These are phyloP conservation scores for Cucurbita ficifolia DNA, from an alignment of 306 rosid genomes.

Conservation along the genomic window DNA sequence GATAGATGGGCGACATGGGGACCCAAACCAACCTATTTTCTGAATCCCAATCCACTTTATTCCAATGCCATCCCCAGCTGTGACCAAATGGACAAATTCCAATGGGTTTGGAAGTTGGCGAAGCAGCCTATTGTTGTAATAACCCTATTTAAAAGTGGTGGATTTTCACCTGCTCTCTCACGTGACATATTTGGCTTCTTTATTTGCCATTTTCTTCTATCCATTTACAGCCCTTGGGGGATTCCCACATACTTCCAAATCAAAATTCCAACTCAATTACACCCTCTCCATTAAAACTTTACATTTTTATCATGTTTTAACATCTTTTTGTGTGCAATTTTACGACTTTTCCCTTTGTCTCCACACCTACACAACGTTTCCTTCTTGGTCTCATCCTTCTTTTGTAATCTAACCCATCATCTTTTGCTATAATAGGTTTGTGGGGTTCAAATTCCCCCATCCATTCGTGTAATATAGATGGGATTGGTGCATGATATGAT, in stretches of 20 bases:
- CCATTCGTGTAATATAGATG: neutral
- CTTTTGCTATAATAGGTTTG: neutral
- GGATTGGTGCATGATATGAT: too few relatives aligned
- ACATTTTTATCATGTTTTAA: neutral
- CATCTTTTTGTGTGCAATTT: neutral
- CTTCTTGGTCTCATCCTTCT: neutral
- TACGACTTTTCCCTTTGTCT: neutral
- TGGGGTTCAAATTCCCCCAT: neutral
- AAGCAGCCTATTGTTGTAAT: neutral
- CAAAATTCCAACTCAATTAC: conserved; percentile 3
- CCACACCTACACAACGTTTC: neutral
- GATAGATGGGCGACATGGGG: neutral
- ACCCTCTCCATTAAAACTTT: neutral
- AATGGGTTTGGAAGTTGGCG: conserved; percentile 3
- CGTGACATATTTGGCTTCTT: conserved; percentile 5
- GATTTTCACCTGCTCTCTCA: neutral
- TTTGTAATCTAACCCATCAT: neutral
- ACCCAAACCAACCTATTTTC: neutral
- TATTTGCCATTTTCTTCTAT: neutral
- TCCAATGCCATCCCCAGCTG: neutral
- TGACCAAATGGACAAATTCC: neutral
- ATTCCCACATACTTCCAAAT: conserved; percentile 1
- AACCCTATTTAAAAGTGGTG: neutral
- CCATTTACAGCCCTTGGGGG: too few relatives aligned
- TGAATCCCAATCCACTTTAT: neutral